Conservation (phyloP, 371 early-diverging fungal species). For the Apophysomyces sp. region DNA sequence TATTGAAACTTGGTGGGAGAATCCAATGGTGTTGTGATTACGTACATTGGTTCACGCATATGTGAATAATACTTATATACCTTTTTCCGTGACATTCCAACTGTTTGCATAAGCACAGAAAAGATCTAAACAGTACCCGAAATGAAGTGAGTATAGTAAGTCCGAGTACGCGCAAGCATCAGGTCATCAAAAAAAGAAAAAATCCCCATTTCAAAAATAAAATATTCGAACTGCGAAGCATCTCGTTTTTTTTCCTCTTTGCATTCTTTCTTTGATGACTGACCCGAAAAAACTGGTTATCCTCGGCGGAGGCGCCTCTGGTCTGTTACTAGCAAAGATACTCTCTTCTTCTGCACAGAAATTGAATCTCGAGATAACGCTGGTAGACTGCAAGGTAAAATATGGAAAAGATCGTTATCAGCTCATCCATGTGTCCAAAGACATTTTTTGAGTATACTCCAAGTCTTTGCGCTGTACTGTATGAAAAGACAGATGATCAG, state of each 20-base stretch:
- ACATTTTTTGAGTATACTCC: slow-evolving; percentile 46
- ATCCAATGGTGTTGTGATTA: too few relatives aligned
- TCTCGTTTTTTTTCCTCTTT: slow-evolving; percentile 1
- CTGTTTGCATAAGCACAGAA: too few relatives aligned
- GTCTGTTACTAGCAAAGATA: slow-evolving; percentile 28
- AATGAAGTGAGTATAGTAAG: too few relatives aligned
- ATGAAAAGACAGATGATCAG: slow-evolving; percentile 19
- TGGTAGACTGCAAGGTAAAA: slow-evolving; percentile 38
- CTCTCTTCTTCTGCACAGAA: slow-evolving; percentile 11
- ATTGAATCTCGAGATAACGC: slow-evolving; percentile 25
- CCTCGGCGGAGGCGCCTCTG: slow-evolving; percentile 43
- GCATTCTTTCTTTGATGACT: neutral
- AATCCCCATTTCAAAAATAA: too few relatives aligned
- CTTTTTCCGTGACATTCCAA: too few relatives aligned
- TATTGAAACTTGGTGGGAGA: too few relatives aligned
- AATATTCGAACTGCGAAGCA: too few relatives aligned
- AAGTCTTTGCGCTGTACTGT: slow-evolving; percentile 31
- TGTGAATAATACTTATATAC: too few relatives aligned
- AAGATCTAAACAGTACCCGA: too few relatives aligned
- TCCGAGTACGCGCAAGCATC: too few relatives aligned
- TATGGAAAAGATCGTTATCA: neutral
- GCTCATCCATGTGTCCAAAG: neutral
- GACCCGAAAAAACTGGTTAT: slow-evolving; percentile 23
- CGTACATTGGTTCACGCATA: too few relatives aligned
- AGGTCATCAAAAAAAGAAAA: too few relatives aligned